Conservation (phyloP, 345 rosid species). For the Bruguiera parviflora region DNA sequence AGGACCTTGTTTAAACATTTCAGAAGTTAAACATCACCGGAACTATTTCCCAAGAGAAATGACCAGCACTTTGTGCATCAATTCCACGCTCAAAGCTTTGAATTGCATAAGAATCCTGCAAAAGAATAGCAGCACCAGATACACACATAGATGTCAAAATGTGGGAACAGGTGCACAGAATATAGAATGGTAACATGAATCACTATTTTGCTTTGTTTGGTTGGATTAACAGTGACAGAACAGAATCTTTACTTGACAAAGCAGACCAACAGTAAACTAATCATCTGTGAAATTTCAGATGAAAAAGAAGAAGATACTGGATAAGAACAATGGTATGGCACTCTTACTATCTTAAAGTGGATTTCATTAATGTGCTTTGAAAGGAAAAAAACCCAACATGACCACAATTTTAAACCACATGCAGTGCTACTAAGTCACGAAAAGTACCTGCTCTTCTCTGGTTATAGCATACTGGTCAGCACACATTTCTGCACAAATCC, state of each 20-base stretch:
- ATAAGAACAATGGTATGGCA: not conserved
- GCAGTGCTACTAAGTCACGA: no score
- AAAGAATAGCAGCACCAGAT: not conserved
- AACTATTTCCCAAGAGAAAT: slow-evolving; percentile 31
- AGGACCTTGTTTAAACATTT: not conserved
- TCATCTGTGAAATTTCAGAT: not conserved
- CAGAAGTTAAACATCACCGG: slow-evolving; percentile 16
- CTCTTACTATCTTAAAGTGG: not conserved
- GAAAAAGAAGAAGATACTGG: not conserved
- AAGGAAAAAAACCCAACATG: not conserved
- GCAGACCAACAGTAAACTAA: not conserved
- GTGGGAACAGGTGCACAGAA: no score
- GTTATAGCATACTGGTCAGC: slow-evolving; percentile 23
- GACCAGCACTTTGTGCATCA: slow-evolving; percentile 20
- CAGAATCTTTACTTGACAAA: no score
- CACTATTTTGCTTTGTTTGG: slow-evolving; percentile 4
- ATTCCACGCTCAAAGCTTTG: slow-evolving; percentile 29
- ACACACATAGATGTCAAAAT: no score
- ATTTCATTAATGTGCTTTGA: not conserved
- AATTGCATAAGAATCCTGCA: slow-evolving; percentile 30
- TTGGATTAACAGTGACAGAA: not conserved
- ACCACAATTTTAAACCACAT: not conserved
- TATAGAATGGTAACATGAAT: not conserved
- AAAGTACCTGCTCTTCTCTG: slow-evolving; percentile 24
- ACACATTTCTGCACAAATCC: slow-evolving; percentile 33